Base-by-base conservation (phyloP, 2,329 filamentous ascomycete genomes). In the Cyanodermella asteris region DNA sequence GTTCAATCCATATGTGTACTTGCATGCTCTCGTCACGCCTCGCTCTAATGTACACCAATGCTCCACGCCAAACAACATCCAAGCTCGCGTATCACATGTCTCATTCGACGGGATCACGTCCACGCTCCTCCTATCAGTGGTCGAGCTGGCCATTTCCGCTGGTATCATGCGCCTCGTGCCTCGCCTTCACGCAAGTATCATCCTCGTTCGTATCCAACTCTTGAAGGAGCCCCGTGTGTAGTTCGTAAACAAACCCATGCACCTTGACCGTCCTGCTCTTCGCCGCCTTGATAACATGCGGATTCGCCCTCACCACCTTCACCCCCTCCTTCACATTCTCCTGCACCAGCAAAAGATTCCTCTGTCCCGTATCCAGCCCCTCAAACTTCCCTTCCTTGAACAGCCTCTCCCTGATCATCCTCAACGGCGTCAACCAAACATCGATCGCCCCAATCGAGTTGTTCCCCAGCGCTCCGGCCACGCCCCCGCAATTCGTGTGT, bases 191-290 rank as follows among this genome's bases (percentile, higher is more conserved):
- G 15, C 39, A 38, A 8, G 47, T 46, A 29, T 51, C 41, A 10
- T 46, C 38, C 31, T 55, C 52, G 19, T 49, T 37, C 5, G 45
- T 49, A 12, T 61, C 56, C 30, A 71, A 35, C 31, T 64, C 51
- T 28, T 58, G 51, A 36, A 70, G 46, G 23, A 56, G 42, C n/a
- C 63, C 64, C 13, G 44, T 56, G 4, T 43, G 59, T 30, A 70
- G 55, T 38, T 87, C 71, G 44, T 77, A 84, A 9, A 90, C 55
- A 26, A 71, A 57, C n/a, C 76, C 78, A 44, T 87, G 76, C 5
- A 90, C 61, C 47, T 72, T 53, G 20, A 91, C 47, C 1, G 71
- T 73, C 15, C 74, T 57, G 38, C 78, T 68, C 34, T 55, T 47
- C 31, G 81, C 64, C 14, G 74, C 77, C 32, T 76, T 70, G 38